phyloP scores from a whole-genome alignment of 2,329 filamentous ascomycete genomes.

The Epichloe festucae region DNA sequence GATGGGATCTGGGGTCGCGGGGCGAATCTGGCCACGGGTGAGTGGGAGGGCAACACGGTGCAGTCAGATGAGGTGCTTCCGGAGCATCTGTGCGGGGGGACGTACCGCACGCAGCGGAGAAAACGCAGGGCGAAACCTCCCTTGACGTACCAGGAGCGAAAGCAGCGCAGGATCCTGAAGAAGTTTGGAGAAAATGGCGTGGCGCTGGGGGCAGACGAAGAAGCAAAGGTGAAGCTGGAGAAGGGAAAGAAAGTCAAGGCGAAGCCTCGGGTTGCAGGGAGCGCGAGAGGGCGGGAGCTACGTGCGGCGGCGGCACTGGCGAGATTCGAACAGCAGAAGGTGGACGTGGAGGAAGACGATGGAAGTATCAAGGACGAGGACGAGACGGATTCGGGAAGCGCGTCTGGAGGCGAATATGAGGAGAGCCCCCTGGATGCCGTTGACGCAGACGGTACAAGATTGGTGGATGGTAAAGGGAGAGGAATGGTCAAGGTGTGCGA shows the following conservation, averaged over 20 bases:
- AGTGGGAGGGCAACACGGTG: constrained; percentile 42
- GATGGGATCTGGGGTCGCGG: constrained; percentile 78
- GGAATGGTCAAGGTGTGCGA: constrained; percentile 64
- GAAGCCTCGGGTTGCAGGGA: constrained; percentile 62
- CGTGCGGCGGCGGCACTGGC: constrained; percentile 66
- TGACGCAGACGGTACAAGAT: constrained; percentile 50
- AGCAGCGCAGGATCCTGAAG: constrained; percentile 57
- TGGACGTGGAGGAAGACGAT: constrained; percentile 16
- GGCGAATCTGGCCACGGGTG: constrained; percentile 44
- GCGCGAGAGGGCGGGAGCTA: constrained; percentile 61
- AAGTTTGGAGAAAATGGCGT: constrained; percentile 65
- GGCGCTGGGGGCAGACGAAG: constrained; percentile 56
- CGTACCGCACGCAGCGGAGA: constrained; percentile 49
- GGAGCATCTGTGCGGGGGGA: constrained; percentile 70
- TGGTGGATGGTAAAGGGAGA: constrained; percentile 54
- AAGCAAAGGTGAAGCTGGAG: constrained; percentile 52
- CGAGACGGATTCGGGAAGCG: constrained; percentile 29
- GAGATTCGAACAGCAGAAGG: constrained; percentile 48
- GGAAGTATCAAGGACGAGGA: constrained; percentile 23
- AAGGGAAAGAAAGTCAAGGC: constrained; percentile 47
- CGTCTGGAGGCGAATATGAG: constrained; percentile 35
- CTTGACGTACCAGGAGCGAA: constrained; percentile 56
- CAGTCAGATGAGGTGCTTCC: constrained; percentile 44
- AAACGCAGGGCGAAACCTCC: constrained; percentile 40
- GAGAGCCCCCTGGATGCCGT: constrained; percentile 25